phyloP scores from a whole-genome alignment of 345 rosid species.

The Toxicodendron radicans region DNA sequence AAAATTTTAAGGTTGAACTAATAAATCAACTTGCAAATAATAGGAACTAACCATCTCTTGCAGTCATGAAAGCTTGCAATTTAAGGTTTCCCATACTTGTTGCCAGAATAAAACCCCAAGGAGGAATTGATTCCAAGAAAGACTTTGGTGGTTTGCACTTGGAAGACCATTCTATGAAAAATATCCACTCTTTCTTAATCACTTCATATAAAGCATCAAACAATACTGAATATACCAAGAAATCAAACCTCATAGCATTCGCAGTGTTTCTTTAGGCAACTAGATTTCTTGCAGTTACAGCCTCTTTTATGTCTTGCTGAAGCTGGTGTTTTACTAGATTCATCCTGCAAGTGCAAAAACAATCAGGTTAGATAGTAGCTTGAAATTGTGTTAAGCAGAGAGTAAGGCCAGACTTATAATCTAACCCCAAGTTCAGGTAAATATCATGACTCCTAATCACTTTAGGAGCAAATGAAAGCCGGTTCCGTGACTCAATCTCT shows the following conservation, averaged over 20 bases:
- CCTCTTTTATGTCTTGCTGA: conserved; percentile 97
- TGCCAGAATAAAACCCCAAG: conserved; percentile 29
- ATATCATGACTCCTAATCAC: conserved; percentile 62
- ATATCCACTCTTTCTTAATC: conserved; percentile 18
- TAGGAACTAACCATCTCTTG: too few relatives aligned
- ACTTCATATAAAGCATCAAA: conserved; percentile 23
- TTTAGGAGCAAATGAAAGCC: conserved; percentile 99
- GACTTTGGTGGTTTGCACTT: conserved; percentile 68
- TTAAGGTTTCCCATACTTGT: conserved; percentile 46
- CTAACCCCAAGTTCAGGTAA: conserved; percentile 63
- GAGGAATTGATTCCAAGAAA: conserved; percentile 51
- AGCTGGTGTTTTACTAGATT: conserved; percentile 79
- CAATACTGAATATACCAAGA: conserved; percentile 7
- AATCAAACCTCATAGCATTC: conserved; percentile 95
- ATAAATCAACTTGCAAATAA: too few relatives aligned
- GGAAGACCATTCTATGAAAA: conserved; percentile 67
- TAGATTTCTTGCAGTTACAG: conserved; percentile 97
- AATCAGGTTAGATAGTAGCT: conserved; percentile 15
- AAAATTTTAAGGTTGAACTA: too few relatives aligned
- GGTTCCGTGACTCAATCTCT: conserved; percentile 95
- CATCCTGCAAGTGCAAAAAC: conserved; percentile 54
- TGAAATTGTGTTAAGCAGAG: conserved; percentile 2
- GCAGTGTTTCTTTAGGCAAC: conserved; percentile 91
- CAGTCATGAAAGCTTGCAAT: too few relatives aligned
- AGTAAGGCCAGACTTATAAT: neutral